These are phyloP conservation scores for Ephemerocybe angulata DNA, from an alignment of 768 basidiomycete species.

Conservation along the genomic window DNA sequence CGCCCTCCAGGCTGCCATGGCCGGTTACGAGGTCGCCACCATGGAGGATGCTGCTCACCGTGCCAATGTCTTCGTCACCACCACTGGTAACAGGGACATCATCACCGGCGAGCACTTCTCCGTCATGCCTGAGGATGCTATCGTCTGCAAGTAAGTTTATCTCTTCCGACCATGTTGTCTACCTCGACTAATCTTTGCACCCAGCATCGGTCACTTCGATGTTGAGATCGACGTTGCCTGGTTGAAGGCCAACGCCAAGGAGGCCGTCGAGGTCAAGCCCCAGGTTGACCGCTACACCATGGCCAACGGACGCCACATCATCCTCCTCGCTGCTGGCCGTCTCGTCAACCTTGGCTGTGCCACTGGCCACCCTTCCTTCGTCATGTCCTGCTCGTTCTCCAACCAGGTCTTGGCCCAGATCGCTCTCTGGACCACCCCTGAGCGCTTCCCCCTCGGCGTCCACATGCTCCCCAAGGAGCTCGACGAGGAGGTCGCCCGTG, in stretches of 20 bases:
- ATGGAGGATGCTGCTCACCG: slow-evolving; percentile 96
- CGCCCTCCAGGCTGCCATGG: slow-evolving; percentile 99
- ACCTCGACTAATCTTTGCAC: slow-evolving; percentile 4
- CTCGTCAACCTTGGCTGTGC: slow-evolving; percentile 99
- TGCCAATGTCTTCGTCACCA: slow-evolving; percentile 92
- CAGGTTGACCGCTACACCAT: slow-evolving; percentile 98
- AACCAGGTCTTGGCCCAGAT: slow-evolving; percentile 99
- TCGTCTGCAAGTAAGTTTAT: slow-evolving; percentile 92
- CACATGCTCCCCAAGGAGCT: slow-evolving; percentile 99
- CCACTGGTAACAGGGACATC: slow-evolving; percentile 98
- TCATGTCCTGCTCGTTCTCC: slow-evolving; percentile 99
- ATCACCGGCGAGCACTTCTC: slow-evolving; percentile 89
- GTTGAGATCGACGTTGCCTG: slow-evolving; percentile 96
- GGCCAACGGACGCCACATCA: slow-evolving; percentile 87
- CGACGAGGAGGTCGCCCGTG: slow-evolving; percentile 98
- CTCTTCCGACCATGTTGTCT: not conserved
- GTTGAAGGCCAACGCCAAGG: slow-evolving; percentile 90
- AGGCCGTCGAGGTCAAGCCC: slow-evolving; percentile 89
- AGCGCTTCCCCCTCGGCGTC: slow-evolving; percentile 93
- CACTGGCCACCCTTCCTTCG: slow-evolving; percentile 98
- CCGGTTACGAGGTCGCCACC: slow-evolving; percentile 96
- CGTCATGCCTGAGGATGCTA: slow-evolving; percentile 97
- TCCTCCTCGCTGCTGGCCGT: slow-evolving; percentile 97
- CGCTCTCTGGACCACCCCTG: slow-evolving; percentile 91
- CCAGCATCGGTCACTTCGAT: slow-evolving; percentile 82